Evolutionary conservation across 495 filamentous ascomycete species (phyloP), one percentile per base, ranked within the genome.

Genomic region (Elaphomyces granulatus): DNA sequence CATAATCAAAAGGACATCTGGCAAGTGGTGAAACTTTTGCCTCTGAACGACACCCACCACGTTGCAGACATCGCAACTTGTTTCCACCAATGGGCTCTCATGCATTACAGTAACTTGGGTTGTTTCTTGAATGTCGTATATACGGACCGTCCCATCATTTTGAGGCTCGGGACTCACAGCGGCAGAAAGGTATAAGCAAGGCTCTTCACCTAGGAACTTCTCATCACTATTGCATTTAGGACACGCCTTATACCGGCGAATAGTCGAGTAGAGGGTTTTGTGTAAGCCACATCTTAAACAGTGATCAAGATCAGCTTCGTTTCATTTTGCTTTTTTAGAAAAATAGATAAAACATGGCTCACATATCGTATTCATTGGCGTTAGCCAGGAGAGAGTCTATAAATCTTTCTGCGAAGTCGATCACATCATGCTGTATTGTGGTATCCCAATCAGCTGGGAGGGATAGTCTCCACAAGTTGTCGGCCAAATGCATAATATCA

Each of bases 391-490:
- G n/a, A n/a, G n/a, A n/a, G n/a, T n/a, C n/a, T n/a, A n/a, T n/a
- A n/a, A n/a, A n/a, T n/a, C n/a, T n/a, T 1, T 43, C 38, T 7
- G 54, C 18, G 31, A 56, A 58, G 18, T 56, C 52, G 3, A 32
- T 31, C 12, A 34, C 30, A 48, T 65, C 60, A 21, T 63, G 49
- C 36, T 51, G 48, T 1, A 10, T 16, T 2, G 15, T 8, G 12
- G 3, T 28, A 28, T n/a, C 15, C 40, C 32, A 21, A n/a, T n/a
- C 6, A 16, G 3, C 17, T 12, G 23, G 3, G 14, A 4, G 14
- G 15, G 35, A 31, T 12, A 20, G 8, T 16, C 12, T 19, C 41
- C 40, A 44, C 32, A 47, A 32, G 2, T 10, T 15, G 17, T 33
- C 31, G 12, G 39, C 18, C 2, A 32, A 16, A 21, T 19, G 1